phyloP scores from a whole-genome alignment of 176 grass and related monocot species.

The Cenchrus fungigraminus region DNA sequence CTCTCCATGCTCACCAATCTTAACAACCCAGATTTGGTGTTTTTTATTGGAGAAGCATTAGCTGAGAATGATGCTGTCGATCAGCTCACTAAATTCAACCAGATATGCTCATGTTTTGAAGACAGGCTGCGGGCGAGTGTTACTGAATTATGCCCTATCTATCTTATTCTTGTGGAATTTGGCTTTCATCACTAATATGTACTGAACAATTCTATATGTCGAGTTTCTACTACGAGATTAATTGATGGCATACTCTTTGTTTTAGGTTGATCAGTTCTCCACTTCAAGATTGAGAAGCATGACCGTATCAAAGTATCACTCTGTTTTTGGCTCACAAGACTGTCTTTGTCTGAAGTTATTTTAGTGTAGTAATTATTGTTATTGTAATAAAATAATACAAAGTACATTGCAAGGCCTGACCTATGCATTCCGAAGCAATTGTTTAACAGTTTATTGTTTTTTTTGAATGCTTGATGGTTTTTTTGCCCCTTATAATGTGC shows the following conservation, averaged over 20 bases:
- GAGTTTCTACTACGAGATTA: slow-evolving; percentile 71
- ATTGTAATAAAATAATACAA: no score
- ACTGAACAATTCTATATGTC: background rate
- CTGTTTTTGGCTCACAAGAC: no score
- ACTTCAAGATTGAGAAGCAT: no score
- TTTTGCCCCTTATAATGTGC: no score
- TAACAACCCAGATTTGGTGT: slow-evolving; percentile 81
- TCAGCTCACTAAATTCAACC: slow-evolving; percentile 88
- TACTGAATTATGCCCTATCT: background rate
- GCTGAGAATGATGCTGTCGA: slow-evolving; percentile 97
- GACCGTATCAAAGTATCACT: no score
- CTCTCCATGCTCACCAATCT: slow-evolving; percentile 97
- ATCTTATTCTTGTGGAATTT: background rate
- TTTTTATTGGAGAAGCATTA: slow-evolving; percentile 94
- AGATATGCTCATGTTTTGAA: slow-evolving; percentile 45
- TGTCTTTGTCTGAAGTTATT: no score
- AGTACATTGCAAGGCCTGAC: no score
- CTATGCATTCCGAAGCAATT: no score
- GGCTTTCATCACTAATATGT: background rate
- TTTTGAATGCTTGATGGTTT: no score
- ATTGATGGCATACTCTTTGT: slow-evolving; percentile 81
- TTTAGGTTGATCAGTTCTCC: no score
- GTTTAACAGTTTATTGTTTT: no score
- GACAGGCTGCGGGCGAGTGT: background rate
- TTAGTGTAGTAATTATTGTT: no score